Percentiles rank a stretch among this genome's conserved stretches.
Conservation (phyloP, 192 early-diverging fungal species). For the Linnemannia hyalina region DNA sequence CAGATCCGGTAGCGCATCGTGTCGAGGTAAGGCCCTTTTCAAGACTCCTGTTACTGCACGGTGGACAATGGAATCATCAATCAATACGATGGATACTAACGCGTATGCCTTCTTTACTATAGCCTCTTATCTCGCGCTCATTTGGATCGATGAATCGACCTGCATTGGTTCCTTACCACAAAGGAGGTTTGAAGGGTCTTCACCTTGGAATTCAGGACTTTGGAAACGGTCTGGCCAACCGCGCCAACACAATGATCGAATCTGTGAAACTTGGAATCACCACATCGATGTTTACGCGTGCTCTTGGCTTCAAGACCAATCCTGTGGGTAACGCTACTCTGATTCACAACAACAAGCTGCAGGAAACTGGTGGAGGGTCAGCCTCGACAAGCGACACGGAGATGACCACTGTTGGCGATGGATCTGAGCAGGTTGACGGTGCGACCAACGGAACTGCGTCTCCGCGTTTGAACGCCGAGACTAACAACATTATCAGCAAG, state of each 20-base stretch:
- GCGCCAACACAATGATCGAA: slow-evolving; percentile 76
- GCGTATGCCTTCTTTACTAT: not conserved
- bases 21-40: slow-evolving; percentile 26
- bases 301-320: slow-evolving; percentile 48
- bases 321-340: slow-evolving; percentile 27
- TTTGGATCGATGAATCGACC: slow-evolving; percentile 74
- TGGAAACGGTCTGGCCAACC: slow-evolving; percentile 73
- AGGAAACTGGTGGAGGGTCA: slow-evolving; percentile 18
- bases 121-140: slow-evolving; percentile 76
- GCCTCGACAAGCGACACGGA: slow-evolving; percentile 22
- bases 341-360: slow-evolving; percentile 27
- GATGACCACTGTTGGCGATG: slow-evolving; percentile 23
- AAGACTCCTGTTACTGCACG: not conserved
- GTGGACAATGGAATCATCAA: not conserved
- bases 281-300: slow-evolving; percentile 69
- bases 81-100: not conserved
- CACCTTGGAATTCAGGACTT: slow-evolving; percentile 79
- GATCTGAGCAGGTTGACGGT: slow-evolving; percentile 14
- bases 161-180: slow-evolving; percentile 81
- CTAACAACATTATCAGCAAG: slow-evolving; percentile 32
- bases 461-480: slow-evolving; percentile 28
- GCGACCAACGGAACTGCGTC: not conserved
- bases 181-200: slow-evolving; percentile 82
- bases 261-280: slow-evolving; percentile 69
- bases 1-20: slow-evolving; percentile 43